Evolutionary conservation across 2,329 filamentous ascomycete genomes (phyloP).

Genomic region (Xylaria sp.): DNA sequence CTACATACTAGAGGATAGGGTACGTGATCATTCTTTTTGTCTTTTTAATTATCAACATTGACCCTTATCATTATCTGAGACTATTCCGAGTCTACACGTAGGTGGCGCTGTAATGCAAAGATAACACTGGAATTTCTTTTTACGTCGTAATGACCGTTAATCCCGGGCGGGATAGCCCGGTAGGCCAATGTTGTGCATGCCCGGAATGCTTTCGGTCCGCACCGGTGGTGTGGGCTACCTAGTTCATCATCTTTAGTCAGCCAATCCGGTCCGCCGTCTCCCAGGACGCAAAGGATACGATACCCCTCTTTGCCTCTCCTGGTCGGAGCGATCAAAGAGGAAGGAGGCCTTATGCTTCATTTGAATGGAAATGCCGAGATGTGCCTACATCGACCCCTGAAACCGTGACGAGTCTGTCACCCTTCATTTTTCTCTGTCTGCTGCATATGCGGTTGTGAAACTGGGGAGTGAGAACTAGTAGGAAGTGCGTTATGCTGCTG

Average conservation of each 20-base stretch:
- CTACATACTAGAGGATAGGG: no score
- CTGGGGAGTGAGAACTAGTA: not conserved
- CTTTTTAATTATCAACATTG: no score
- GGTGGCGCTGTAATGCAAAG: no score
- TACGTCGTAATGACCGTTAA: no score
- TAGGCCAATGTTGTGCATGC: not conserved
- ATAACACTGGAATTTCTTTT: no score
- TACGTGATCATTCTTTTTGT: no score
- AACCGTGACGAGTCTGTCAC: conserved; percentile 8
- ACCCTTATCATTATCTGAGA: no score
- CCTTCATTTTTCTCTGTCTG: conserved; percentile 9
- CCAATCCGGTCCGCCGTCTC: not conserved
- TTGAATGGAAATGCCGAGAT: conserved; percentile 7
- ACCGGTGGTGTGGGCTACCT: not conserved
- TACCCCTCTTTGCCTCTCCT: not conserved
- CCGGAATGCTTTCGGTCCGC: not conserved
- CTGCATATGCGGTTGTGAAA: not conserved
- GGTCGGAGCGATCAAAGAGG: conserved; percentile 6
- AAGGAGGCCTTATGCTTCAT: conserved; percentile 8
- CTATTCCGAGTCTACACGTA: no score
- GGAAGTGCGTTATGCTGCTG: not conserved
- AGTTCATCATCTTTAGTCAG: not conserved
- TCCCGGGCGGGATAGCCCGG: no score
- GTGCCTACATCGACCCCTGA: conserved; percentile 14
- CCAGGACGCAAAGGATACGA: no score